These are phyloP conservation scores for Zymoseptoria crescenta DNA, from an alignment of 2,329 filamentous ascomycete species.

Conservation along the genomic window DNA sequence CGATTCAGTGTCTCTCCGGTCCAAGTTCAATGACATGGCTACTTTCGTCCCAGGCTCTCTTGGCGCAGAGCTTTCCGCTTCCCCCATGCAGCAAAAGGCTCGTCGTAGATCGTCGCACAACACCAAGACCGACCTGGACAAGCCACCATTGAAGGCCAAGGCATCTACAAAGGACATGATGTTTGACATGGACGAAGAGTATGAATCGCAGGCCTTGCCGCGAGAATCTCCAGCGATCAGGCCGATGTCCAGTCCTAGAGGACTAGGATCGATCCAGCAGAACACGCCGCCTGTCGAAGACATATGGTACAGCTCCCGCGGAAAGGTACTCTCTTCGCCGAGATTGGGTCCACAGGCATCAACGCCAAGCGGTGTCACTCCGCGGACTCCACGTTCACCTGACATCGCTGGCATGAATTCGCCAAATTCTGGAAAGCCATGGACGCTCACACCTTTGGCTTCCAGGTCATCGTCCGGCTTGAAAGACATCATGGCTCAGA, in stretches of 20 bases:
- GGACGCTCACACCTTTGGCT: slow-evolving; percentile 47
- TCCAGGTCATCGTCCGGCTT: slow-evolving; percentile 59
- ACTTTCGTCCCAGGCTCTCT: slow-evolving; percentile 53
- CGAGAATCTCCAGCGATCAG: slow-evolving; percentile 22
- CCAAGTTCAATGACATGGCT: slow-evolving; percentile 58
- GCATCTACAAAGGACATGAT: slow-evolving; percentile 69
- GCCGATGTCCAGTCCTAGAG: slow-evolving; percentile 19
- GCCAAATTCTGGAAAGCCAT: slow-evolving; percentile 37
- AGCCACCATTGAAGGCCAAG: slow-evolving; percentile 61
- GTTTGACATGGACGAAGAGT: slow-evolving; percentile 87
- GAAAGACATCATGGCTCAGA: slow-evolving; percentile 66
- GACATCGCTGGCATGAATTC: slow-evolving; percentile 17
- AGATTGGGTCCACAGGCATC: slow-evolving; percentile 21
- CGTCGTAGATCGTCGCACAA: slow-evolving; percentile 35
- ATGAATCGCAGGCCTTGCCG: slow-evolving; percentile 16
- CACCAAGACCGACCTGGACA: slow-evolving; percentile 40
- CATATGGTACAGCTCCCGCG: slow-evolving; percentile 35
- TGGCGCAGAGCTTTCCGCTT: slow-evolving; percentile 50
- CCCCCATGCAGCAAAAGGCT: slow-evolving; percentile 39
- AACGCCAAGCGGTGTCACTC: slow-evolving; percentile 22
- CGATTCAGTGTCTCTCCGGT: slow-evolving; percentile 66
- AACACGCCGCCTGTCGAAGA: slow-evolving; percentile 23
- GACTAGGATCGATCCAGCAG: slow-evolving; percentile 21
- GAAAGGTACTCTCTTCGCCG: slow-evolving; percentile 29
- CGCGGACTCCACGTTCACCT: slow-evolving; percentile 28